Base-by-base conservation (phyloP, 2,329 filamentous ascomycete species). In the Claviceps spartinae region DNA sequence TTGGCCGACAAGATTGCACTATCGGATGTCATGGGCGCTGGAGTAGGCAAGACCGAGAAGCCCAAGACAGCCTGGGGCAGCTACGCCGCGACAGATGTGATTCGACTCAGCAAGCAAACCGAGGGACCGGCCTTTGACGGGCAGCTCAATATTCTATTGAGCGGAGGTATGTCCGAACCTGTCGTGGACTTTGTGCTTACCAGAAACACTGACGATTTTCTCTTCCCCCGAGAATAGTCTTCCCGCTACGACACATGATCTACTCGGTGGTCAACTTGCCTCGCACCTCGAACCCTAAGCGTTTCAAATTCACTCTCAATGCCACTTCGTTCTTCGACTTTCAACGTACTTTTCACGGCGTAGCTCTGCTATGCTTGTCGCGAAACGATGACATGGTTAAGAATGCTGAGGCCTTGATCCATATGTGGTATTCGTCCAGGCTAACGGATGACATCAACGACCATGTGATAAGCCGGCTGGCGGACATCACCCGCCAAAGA, bases 361-460 rank as follows among this genome's bases (percentile, higher is more conserved):
- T 49, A 16, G 5, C 1, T 34, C 48, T 49, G 24, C 9, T 49
- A 9, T 43, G 22, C n/a, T 34, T 42, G 7, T 34, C 24, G 24
- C 26, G n/a, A 5, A 34, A 16, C 1, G 26, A 48, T 34, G 52
- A 62, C 16, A 52, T 56, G 4, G 13, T 49, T 0, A 5, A 52
- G 5, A 60, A 59, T 45, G 60, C 62, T 1, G 62, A 64, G 22
- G 51, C 56, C 1, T 49, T 54, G 13, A 54, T 60, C 3, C 59
- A 64, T 46, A 22, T 63, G 13, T 63, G 58, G 61, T 64, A 64
- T 50, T 63, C 62, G 9, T 38, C 51, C 11, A 55, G 50, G 44
- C 48, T 61, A 38, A 50, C 61, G 13, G 13, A 7, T 14, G 3
- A 40, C 3, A 20, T 52, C n/a, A 18, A 30, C 24, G 20, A 5